A percentile compares a stretch with the other conserved stretches of the same genome.
phyloP scores from a whole-genome alignment of 805 yeast species.

The Saccharomyces paradoxus region DNA sequence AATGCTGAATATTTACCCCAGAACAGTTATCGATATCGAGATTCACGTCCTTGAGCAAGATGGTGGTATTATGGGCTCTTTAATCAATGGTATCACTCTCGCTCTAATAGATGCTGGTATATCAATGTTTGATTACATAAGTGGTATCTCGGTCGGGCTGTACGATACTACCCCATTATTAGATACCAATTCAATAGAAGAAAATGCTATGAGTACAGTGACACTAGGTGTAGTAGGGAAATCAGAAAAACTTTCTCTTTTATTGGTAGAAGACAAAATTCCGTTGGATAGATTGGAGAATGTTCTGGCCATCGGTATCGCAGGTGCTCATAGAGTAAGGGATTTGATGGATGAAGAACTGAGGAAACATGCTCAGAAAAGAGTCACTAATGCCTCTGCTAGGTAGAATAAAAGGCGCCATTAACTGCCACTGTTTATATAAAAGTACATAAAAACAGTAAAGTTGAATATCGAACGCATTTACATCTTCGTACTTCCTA shows the following conservation, averaged over 20 bases:
- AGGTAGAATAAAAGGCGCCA: slow-evolving; percentile 3
- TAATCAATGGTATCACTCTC: slow-evolving; percentile 78
- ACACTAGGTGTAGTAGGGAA: slow-evolving; percentile 82
- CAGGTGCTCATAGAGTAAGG: slow-evolving; percentile 77
- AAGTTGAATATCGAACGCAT: not conserved
- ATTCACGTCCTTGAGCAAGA: slow-evolving; percentile 80
- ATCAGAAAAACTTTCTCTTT: slow-evolving; percentile 65
- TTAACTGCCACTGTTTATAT: not conserved
- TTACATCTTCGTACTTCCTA: not conserved
- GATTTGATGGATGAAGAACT: slow-evolving; percentile 82
- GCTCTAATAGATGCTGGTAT: slow-evolving; percentile 94
- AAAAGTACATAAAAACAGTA: not conserved
- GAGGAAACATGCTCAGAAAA: slow-evolving; percentile 60
- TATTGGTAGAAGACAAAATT: slow-evolving; percentile 74
- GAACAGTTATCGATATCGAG: slow-evolving; percentile 70
- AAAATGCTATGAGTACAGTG: slow-evolving; percentile 68
- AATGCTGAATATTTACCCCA: slow-evolving; percentile 65
- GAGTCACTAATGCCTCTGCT: slow-evolving; percentile 37
- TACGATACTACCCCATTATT: slow-evolving; percentile 71
- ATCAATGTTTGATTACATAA: slow-evolving; percentile 84
- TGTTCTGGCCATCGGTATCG: slow-evolving; percentile 71
- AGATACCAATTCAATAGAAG: slow-evolving; percentile 79
- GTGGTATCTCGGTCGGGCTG: slow-evolving; percentile 72
- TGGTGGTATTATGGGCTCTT: slow-evolving; percentile 75
- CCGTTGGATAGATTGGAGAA: slow-evolving; percentile 74